Base-by-base conservation (phyloP, 306 rosid genomes). In the barrel medic (Medicago truncatula) region DNA sequence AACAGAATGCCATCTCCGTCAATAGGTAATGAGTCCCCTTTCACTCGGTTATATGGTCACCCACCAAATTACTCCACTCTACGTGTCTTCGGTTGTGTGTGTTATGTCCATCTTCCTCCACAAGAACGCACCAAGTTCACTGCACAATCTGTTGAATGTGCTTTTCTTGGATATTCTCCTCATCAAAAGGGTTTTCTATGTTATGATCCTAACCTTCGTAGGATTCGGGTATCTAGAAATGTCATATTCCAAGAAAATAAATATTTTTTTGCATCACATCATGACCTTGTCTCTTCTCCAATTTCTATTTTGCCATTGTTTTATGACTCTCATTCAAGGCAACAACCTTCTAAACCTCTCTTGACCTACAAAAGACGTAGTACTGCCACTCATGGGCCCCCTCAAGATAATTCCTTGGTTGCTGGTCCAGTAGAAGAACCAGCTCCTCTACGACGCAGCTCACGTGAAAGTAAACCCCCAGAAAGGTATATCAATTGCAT, bases 111-210 rank as follows among this genome's bases (percentile, higher is more conserved):
- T 65, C 34, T 65, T 25, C 70, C 15, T 17, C 50, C 16, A 5
- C 31, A 65, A 16, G 70, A 65, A 40, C 52, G 52, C 52, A 16
- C 28, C 8, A 65, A 65, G n/a, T 52, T 65, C 9, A 65, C 34
- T 0, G 31, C 70, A 9, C 31, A 65, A 65, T 65, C 34, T 10
- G 60, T 17, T 54, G 18, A 18, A 54, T 8, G 28, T 5, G 4
- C 13, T 9, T 54, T 54, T 54, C 25, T 9, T 18, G 9, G 71
- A 0, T 40, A 65, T 34, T 65, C 52, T 17, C 2, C 28, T 2
- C 41, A 68, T 20, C 73, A 46, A 46, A 46, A 46, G 13, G 16
- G 52, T 1, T 46, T 46, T 3, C 14, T 46, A 46, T 46, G n/a
- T 12, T 46, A 46, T 12, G 16, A 46, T 46, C 52, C 16, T 46